Evolutionary conservation across 1,284 basidiomycete species (phyloP).

Genomic region (Grifola frondosa): DNA sequence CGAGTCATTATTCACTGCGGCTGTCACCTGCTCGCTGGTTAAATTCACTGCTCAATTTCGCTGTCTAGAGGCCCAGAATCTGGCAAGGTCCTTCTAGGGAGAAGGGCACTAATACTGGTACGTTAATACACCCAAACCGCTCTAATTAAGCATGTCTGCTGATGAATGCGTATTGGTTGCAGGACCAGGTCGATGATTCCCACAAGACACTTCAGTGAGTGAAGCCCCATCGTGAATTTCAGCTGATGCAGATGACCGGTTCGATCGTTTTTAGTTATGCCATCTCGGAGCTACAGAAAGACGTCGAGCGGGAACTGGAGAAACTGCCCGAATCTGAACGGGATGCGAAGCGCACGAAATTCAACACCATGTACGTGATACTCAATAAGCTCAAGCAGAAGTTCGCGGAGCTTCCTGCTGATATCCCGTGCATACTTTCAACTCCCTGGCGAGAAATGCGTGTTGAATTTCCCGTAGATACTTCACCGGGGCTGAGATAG

Average conservation of each 20-base stretch:
- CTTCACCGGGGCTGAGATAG: constrained; percentile 66
- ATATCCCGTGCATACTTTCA: constrained; percentile 55
- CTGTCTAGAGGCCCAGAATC: constrained; percentile 55
- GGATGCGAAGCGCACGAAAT: constrained; percentile 73
- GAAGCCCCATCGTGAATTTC: too few relatives aligned
- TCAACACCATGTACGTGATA: constrained; percentile 91
- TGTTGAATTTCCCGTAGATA: constrained; percentile 63
- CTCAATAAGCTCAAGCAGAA: constrained; percentile 94
- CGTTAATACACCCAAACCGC: too few relatives aligned
- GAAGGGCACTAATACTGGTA: constrained; percentile 83
- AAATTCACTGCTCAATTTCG: too few relatives aligned
- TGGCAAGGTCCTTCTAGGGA: constrained; percentile 74
- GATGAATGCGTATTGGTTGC: constrained; percentile 12
- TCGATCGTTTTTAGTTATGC: constrained; percentile 70
- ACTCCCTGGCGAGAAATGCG: not conserved
- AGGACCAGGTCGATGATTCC: constrained; percentile 96
- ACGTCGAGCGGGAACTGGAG: constrained; percentile 75
- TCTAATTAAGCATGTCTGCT: not conserved
- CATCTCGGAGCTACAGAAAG: constrained; percentile 80
- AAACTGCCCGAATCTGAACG: constrained; percentile 68
- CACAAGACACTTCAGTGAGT: constrained; percentile 85
- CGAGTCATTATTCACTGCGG: too few relatives aligned
- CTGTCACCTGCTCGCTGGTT: too few relatives aligned
- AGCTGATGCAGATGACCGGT: too few relatives aligned
- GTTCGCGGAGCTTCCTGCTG: constrained; percentile 66